Evolutionary conservation across 805 yeast genomes (phyloP), one percentile per base, ranked within the genome.

Genomic region (Phaffomyces opuntiae): DNA sequence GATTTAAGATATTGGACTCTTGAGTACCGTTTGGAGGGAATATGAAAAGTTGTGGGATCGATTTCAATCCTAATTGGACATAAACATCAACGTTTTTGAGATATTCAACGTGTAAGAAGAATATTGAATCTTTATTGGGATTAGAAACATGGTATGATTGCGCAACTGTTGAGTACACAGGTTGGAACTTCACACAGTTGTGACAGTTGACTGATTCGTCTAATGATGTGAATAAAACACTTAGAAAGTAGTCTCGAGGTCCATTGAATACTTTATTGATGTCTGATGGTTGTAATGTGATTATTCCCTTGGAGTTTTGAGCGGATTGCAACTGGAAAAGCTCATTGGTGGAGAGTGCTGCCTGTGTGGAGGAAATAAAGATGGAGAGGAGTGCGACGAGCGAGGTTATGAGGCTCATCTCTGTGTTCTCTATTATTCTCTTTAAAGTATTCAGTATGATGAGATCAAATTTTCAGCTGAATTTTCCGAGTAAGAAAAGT

Each of bases 1-100:
- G 64, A 19, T 61, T 54, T 3, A 48, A 45, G 9, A 57, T 63
- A 40, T 56, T 56, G 31, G 60, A 64, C 24, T 51, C 36, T 37
- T 25, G 44, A 4, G 52, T 53, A 7, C 57, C 41, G 26, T 62
- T 56, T 4, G 80, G 83, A 4, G 89, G 88, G 45, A 77, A 72
- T 3, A 83, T 65, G 79, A 88, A 78, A n/a, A 82, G 52, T 48
- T 78, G 81, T 1, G 95, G 93, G 4, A 82, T 77, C 3, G 77
- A 65, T 3, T 62, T 62, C 46, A 84, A 55, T 3, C 65, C 60
- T 43, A 81, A 53, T 9, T 64, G 60, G 25, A 64, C 57, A 48
- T 77, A 74, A 24, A 74, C 54, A 4, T 60, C 55, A 11, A 63
- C 48, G 52, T 80, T 80, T 3, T 65, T 58, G 3, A 57, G 51